Evolutionary conservation across 2,329 filamentous ascomycete species (phyloP).

Genomic region (Colletotrichum cordylinicola): DNA sequence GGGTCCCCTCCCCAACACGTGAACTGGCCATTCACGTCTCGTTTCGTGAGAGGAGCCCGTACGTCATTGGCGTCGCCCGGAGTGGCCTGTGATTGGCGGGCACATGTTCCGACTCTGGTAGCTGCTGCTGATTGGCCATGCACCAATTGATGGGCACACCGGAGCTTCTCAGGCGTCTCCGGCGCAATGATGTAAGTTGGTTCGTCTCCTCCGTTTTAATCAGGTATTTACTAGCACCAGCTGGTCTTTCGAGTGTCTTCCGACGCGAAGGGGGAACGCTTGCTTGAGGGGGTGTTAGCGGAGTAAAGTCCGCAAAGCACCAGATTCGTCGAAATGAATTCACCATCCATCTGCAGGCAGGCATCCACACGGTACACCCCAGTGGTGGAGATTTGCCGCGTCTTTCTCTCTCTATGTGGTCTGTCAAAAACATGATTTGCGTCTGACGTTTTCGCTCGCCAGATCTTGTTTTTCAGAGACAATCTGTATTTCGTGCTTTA

Average conservation of each 20-base stretch:
- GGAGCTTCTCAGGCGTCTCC: not conserved
- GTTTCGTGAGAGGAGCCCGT: not conserved
- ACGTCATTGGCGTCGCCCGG: not conserved
- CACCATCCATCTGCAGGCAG: too few relatives aligned
- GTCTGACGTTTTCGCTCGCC: not conserved
- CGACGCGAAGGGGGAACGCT: rapidly evolving
- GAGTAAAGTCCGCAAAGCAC: not conserved
- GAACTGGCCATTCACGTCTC: not conserved
- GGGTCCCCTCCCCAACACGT: not conserved
- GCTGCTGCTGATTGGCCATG: not conserved
- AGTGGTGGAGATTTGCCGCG: too few relatives aligned
- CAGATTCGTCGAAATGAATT: not conserved
- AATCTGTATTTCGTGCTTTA: not conserved
- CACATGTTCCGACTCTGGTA: rapidly evolving
- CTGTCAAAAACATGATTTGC: not conserved
- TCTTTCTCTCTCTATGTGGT: not conserved
- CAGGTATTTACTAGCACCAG: too few relatives aligned
- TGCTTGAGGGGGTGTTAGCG: not conserved
- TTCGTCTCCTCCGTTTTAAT: not conserved
- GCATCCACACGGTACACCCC: too few relatives aligned
- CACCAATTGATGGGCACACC: too few relatives aligned
- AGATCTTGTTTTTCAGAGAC: not conserved
- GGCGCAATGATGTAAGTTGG: not conserved
- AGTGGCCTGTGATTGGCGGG: not conserved
- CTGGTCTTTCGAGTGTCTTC: too few relatives aligned